Percentiles rank a stretch among this genome's conserved stretches.
These are phyloP conservation scores for Fusarium piperis DNA, from an alignment of 2,329 filamentous ascomycete genomes.

Conservation along the genomic window DNA sequence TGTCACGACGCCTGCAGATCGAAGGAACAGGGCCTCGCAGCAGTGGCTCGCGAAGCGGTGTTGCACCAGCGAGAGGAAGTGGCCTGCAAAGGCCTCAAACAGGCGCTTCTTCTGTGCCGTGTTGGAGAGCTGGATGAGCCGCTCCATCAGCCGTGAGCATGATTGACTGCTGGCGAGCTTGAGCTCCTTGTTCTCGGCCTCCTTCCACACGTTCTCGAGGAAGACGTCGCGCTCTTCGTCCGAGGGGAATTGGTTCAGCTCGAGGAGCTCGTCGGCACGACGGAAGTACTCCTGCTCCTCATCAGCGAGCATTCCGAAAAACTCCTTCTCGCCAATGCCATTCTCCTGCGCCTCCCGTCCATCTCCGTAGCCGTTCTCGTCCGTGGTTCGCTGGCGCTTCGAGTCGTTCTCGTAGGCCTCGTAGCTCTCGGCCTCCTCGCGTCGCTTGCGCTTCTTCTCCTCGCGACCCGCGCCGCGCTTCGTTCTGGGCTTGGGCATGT, in stretches of 20 bases:
- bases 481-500: slow-evolving; percentile 57
- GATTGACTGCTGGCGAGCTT: slow-evolving; percentile 97
- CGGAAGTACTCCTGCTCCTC: slow-evolving; percentile 97
- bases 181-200: slow-evolving; percentile 91
- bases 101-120: slow-evolving; percentile 84
- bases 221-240: slow-evolving; percentile 77
- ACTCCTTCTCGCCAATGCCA: slow-evolving; percentile 69
- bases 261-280: slow-evolving; percentile 87
- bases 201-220: slow-evolving; percentile 83
- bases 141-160: slow-evolving; percentile 92
- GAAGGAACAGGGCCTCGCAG: slow-evolving; percentile 90
- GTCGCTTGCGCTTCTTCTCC: slow-evolving; percentile 53
- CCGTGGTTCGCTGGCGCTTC: slow-evolving; percentile 41
- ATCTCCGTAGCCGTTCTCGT: slow-evolving; percentile 37
- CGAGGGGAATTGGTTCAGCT: slow-evolving; percentile 85
- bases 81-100: slow-evolving; percentile 84
- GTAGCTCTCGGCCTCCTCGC: slow-evolving; percentile 40
- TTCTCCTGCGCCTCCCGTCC: slow-evolving; percentile 38
- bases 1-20: slow-evolving; percentile 81
- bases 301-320: slow-evolving; percentile 92
- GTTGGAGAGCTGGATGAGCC: slow-evolving; percentile 84
- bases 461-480: slow-evolving; percentile 53
- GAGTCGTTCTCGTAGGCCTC: slow-evolving; percentile 33
- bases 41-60: slow-evolving; percentile 98
- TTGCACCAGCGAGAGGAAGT: slow-evolving; percentile 90